Evolutionary conservation across 1,139 yeast species (phyloP).

Genomic region (Candida sp.): DNA sequence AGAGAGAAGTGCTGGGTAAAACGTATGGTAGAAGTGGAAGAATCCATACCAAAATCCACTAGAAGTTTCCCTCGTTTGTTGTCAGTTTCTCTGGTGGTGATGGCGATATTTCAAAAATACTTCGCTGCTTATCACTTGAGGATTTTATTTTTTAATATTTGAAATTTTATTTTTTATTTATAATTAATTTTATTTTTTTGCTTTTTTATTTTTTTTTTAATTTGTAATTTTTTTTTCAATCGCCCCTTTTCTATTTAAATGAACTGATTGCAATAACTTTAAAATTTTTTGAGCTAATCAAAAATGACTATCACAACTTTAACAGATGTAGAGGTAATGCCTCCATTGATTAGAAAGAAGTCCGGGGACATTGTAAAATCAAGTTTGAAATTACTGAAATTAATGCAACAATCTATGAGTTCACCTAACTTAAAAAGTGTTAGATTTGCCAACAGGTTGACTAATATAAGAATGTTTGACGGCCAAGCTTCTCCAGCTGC

Average conservation of each 20-base stretch:
- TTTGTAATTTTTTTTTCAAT: neutral
- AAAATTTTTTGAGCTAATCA: neutral
- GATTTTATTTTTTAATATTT: no score
- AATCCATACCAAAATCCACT: no score
- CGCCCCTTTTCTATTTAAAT: neutral
- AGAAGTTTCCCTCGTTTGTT: no score
- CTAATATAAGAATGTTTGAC: slow-evolving; percentile 39
- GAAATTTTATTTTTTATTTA: no score
- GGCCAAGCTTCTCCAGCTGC: slow-evolving; percentile 39
- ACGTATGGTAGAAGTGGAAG: no score
- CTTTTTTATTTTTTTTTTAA: no score
- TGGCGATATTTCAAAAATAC: neutral
- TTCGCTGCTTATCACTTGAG: neutral
- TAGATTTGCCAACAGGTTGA: slow-evolving; percentile 33
- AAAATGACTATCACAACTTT: neutral
- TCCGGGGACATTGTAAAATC: slow-evolving; percentile 40
- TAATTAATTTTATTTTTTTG: no score
- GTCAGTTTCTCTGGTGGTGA: no score
- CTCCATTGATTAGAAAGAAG: slow-evolving; percentile 28
- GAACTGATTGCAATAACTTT: neutral
- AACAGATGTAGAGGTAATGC: neutral
- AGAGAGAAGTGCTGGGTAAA: no score
- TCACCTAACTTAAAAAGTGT: slow-evolving; percentile 32
- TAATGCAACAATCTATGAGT: slow-evolving; percentile 21
- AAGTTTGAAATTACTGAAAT: slow-evolving; percentile 29